Evolutionary conservation across 306 rosid species (phyloP), one percentile per base, ranked within the genome.

Genomic region (Malus fusca): DNA sequence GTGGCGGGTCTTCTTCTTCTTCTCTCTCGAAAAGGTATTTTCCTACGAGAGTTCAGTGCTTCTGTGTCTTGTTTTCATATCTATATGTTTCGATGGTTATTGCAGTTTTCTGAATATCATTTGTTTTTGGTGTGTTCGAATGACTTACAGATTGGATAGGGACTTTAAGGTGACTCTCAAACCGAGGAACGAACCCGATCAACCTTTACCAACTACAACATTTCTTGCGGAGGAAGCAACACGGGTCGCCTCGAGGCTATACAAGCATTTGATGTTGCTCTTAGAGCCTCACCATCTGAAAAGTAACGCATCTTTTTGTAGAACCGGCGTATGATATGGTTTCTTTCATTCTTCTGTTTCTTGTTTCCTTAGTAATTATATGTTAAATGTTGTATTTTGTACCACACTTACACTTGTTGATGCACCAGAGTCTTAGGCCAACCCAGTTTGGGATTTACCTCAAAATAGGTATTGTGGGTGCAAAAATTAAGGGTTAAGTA

Each of bases 231-330:
- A 30, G 92, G 2, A 42, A 21, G 19, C 97, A 87, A 33, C 60
- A 58, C 0, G 96, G 90, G 15, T 15, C 52, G 40, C 99, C 96
- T 0, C 85, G 96, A 95, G 21, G 83, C 93, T 1, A 87, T 95
- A 1, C 99, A 95, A 86, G 90, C 70, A 1, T 88, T 95, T 11
- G 96, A 87, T 71, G 88, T 95, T 23, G 96, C 78, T 11, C 81
- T 95, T 3, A 78, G 99, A 30, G 87, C 84, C 2, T 21, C 77
- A 0, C 92, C 97, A 0, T 83, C 97, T 0, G 22, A 71, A 11
- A 46, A 1, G 93, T 88, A 81, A 21, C 53, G 4, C 18, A 8
- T 31, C 21, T 19, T 2, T 66, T 31, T 14, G 5, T 1, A 22
- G 23, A 10, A 5, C 53, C 53, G 3, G 19, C 53, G 19, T 15